Evolutionary conservation across 306 rosid genomes (phyloP), one percentile per base, ranked within the genome.

Genomic region (Bauhinia variegata): DNA sequence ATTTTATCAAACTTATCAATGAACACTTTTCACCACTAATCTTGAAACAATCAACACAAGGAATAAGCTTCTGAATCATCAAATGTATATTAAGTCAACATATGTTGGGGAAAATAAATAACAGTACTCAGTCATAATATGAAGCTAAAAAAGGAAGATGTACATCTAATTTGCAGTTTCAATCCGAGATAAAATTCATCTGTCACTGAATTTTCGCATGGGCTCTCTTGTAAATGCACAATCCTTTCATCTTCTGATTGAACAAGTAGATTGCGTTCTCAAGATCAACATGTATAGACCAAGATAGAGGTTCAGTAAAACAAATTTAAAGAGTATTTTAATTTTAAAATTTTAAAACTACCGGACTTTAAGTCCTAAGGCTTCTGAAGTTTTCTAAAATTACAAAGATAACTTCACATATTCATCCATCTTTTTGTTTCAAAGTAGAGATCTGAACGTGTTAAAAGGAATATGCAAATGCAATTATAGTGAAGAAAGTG

Each of bases 231-330:
- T 33, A 59, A 50, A 74, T 15, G 47, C 8, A 60, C 36, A 59
- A 19, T 34, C 16, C 32, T 72, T 67, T 38, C 15, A 16, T 38
- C 23, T 38, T 65, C 13, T 15, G 8, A 49, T 4, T 7, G 51
- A 6, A 12, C 56, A 51, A 38, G 50, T n/a, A 13, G 11, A 41
- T 33, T 46, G 30, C 54, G 30, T 57, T 54, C 43, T 55, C 46
- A 37, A 72, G 63, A 58, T 34, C 16, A 51, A 50, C 69, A 28
- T 3, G 8, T 23, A 16, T 11, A 5, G 16, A 13, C 57, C 33
- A 63, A 60, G 65, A 69, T 59, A 64, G 54, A 71, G 78, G 54
- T 54, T n/a, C 28, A 61, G 71, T 4, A 60, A 17, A 8, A 60
- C 33, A 37, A 43, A 55, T 19, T 55, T 56, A 34, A 38, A 31